These are phyloP conservation scores for Chromosphaera perkinsii DNA, from an alignment of 208 protist genomes.

Conservation along the genomic window DNA sequence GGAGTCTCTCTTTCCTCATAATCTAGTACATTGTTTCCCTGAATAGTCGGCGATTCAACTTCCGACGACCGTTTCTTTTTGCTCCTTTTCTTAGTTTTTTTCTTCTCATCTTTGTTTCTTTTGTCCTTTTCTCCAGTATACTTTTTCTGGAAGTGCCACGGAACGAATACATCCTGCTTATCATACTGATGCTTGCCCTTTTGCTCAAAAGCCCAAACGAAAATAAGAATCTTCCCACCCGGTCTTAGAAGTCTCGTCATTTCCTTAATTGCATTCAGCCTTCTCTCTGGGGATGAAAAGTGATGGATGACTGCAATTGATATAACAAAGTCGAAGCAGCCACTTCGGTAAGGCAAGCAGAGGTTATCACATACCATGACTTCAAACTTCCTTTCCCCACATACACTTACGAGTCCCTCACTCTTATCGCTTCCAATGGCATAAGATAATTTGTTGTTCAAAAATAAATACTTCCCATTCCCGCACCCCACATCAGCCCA, in stretches of 20 bases:
- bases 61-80: not conserved
- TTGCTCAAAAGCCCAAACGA: slow-evolving; percentile 41
- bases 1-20: not conserved
- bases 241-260: slow-evolving; percentile 14
- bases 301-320: slow-evolving; percentile 42
- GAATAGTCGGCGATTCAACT: not conserved
- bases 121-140: not conserved
- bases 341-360: slow-evolving; percentile 4
- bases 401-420: not conserved
- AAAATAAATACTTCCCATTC: slow-evolving; percentile 56
- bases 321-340: slow-evolving; percentile 26
- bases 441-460: not conserved
- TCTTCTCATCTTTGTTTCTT: not conserved
- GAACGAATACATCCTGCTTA: not conserved
- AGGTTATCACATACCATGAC: slow-evolving; percentile 10
- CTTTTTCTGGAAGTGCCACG: not conserved
- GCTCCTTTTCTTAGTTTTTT: not conserved
- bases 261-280: slow-evolving; percentile 18
- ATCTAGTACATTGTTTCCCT: not conserved
- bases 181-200: not conserved
- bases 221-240: slow-evolving; percentile 22
- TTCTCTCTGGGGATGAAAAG: slow-evolving; percentile 9
- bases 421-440: slow-evolving; percentile 13
- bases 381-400: not conserved
- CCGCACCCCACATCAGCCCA: slow-evolving; percentile 55